Conservation (phyloP, 495 filamentous ascomycete species). For the Tuber microsphaerosporum region DNA sequence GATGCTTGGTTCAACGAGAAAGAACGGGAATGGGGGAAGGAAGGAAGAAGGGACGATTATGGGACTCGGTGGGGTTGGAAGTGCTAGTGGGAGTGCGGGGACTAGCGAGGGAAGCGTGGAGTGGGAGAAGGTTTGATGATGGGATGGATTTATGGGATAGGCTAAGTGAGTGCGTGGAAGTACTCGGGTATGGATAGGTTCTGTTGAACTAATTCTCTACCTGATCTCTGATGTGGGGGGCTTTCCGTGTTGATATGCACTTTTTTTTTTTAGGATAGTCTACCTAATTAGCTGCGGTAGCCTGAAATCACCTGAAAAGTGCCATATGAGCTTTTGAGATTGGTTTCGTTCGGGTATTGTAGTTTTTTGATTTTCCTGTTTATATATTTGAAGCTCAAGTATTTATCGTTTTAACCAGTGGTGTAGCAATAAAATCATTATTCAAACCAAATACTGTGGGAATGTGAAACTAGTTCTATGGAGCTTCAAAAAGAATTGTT, state of each 20-base stretch:
- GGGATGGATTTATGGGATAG: background rate
- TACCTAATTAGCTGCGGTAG: background rate
- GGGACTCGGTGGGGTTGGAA: slow-evolving; percentile 44
- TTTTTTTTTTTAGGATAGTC: background rate
- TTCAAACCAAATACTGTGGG: background rate
- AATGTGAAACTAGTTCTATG: background rate
- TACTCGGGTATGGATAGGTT: background rate
- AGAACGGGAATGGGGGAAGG: slow-evolving; percentile 45
- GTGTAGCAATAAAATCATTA: background rate
- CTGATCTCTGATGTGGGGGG: background rate
- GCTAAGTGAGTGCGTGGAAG: background rate
- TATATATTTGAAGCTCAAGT: background rate
- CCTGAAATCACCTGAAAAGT: background rate
- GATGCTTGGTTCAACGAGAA: slow-evolving; percentile 74
- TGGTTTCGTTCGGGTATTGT: background rate
- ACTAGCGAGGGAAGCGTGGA: slow-evolving; percentile 35
- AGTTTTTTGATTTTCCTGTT: background rate
- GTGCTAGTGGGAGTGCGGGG: slow-evolving; percentile 43
- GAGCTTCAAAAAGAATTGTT: background rate
- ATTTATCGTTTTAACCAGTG: background rate
- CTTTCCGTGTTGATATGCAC: background rate
- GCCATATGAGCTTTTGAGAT: background rate
- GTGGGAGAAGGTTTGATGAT: slow-evolving; percentile 26
- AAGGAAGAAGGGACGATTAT: slow-evolving; percentile 48
- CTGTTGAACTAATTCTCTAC: background rate